Evolutionary conservation across 2,329 filamentous ascomycete species (phyloP), one percentile per base, ranked within the genome.

Genomic region (Colletotrichum sidae): DNA sequence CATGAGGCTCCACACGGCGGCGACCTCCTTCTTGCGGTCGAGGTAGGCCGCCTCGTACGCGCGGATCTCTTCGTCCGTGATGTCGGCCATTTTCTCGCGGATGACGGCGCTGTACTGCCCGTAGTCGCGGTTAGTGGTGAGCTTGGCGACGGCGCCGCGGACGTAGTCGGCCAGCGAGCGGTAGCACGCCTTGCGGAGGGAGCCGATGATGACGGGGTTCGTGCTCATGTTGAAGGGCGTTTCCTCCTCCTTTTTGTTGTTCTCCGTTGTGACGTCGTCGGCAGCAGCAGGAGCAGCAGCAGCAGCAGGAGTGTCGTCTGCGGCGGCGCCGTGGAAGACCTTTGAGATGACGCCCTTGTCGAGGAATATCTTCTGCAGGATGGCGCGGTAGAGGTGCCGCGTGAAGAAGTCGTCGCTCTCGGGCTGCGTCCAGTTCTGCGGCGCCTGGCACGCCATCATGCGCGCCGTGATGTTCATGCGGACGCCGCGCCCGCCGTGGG

Each of bases 381-480:
- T 83, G 0, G 96, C 93, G 49, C 96, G 92, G 81, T 91, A 99
- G 78, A 96, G 97, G 77, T 99, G 96, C 0, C 95, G 87, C 0
- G 90, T 93, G 81, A 99, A 98, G 80, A 98, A 99, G 8, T 83
- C 84, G 55, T 94, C 91, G 75, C 92, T 96, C 67, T 97, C 94
- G 35, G 85, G 81, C 33, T 84, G 82, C 2, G 91, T 92, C 96
- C 96, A 99, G 80, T 99, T 99, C 65, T 90, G 85, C 2, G 96
- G 94, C 8, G 96, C 96, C 80, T 99, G 96, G 54, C 96, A 94
- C 3, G 95, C 95, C 95, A 98, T 97, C 91, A 97, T 97, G 49
- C 96, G 88, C 1, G 96, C 94, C 4, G 96, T 99, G 74, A 98
- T 97, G 77, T 99, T 98, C 62, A 98, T 84, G 33, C 92, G 87